Base-by-base conservation (phyloP, 1,139 yeast species). In the Schizosaccharomyces versatilis region DNA sequence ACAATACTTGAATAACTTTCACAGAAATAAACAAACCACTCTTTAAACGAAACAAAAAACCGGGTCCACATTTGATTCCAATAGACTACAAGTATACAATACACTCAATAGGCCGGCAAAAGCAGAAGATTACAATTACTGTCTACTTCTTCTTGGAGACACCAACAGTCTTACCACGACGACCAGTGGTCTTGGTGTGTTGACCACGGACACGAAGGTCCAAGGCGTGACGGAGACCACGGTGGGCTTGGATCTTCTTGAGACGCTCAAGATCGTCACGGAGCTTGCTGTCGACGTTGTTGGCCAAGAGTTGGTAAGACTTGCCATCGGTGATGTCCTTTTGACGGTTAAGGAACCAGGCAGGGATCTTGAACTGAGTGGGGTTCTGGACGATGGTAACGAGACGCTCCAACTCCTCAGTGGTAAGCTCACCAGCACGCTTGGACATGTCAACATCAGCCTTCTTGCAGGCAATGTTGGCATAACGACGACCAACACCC, bases 191-290 rank as follows among this genome's bases (percentile, higher is more conserved):
- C 84, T 90, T 90, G 81, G 98, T 90, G 80, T 90, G 98, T 82
- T 58, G 59, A 49, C 60, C 60, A 47, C 60, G 56, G 71, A 78
- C 81, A 73, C 78, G 77, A 71, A 83, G 76, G 71, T 97, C 97
- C 97, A 97, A 93, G 94, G 82, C 88, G 81, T 90, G 99, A 82
- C 99, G 85, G 75, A 90, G 84, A 88, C 99, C 99, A 79, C 97
- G 84, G 93, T 90, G 98, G 71, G 97, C 79, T 82, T 97, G 90
- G 82, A 93, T 90, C 79, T 93, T 90, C 94, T 93, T 93, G 76
- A 90, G 81, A 81, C 97, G 90, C 80, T 90, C 98, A 75, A 90
- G 80, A 72, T 90, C 98, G 73, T 90, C 99, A 84, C 99, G 93
- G 76, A 90, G 84, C 79, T 90, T 90, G 71, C 95, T 84, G 79